Evolutionary conservation across 2,329 filamentous ascomycete genomes (phyloP), one percentile per base, ranked within the genome.

Genomic region (Paraconiothyrium sp.): DNA sequence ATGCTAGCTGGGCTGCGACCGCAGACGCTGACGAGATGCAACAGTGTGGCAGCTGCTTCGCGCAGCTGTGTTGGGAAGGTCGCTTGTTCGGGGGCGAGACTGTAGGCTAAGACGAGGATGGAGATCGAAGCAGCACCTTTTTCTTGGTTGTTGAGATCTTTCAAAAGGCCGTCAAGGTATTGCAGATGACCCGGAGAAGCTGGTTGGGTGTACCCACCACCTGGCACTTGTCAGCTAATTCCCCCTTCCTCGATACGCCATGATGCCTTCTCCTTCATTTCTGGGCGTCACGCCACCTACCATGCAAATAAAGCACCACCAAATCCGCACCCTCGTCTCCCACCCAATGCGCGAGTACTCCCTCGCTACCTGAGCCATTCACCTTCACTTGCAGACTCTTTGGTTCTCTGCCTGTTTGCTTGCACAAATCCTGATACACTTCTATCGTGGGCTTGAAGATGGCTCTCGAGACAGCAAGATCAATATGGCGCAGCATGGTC

Each of bases 31-130:
- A 58, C 9, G 22, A 58, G 47, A n/a, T 52, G 30, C 8, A 14
- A 27, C 4, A 58, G 47, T 9, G 27, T 20, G 1, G 34, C 27
- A 13, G 56, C 27, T 32, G 56, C 56, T 58, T 58, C n/a, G 13
- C 14, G 35, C n/a, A 58, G 56, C 20, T 58, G 47, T n/a, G 56
- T 58, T 11, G 56, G 47, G 30, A 22, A 58, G 5, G 20, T 11
- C 4, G 56, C 47, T 35, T 50, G 14, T 27, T 52, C 56, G 37
- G 47, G 56, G 3, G 37, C 56, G 14, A 58, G 47, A 27, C 30
- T 52, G 27, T 58, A 58, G 11, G 34, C 56, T 7, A 52, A n/a
- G 1, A 58, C 30, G 8, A 57, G 46, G 14, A 50, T 35, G 30
- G 48, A 34, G 14, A 50, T 35, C 48, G 48, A 50, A 5, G 24